Evolutionary conservation across 108 stramenopile species (phyloP).

Genomic region (Fragilaria crotonensis): DNA sequence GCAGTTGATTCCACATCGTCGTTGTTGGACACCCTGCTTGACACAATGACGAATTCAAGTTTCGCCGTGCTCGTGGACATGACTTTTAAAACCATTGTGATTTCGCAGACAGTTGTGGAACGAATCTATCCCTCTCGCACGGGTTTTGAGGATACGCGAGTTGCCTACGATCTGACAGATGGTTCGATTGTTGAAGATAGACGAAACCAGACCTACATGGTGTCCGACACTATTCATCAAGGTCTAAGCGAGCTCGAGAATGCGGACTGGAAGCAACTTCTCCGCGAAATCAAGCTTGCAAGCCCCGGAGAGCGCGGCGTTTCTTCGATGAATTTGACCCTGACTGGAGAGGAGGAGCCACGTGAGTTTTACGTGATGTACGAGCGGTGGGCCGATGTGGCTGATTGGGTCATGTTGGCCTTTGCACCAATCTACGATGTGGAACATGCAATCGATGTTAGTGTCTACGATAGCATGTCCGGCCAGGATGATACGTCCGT

Average conservation of each 20-base stretch:
- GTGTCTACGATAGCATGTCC: background rate
- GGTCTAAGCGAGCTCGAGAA: slow-evolving; percentile 12
- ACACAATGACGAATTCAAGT: slow-evolving; percentile 7
- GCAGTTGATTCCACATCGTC: slow-evolving; percentile 6
- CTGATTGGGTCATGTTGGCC: slow-evolving; percentile 15
- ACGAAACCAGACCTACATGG: slow-evolving; percentile 19
- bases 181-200: slow-evolving; percentile 17
- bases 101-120: slow-evolving; percentile 17
- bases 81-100: slow-evolving; percentile 7
- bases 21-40: slow-evolving; percentile 12
- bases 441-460: background rate
- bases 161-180: slow-evolving; percentile 1
- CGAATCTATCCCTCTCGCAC: slow-evolving; percentile 9
- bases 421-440: slow-evolving; percentile 5
- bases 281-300: background rate
- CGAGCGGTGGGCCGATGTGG: slow-evolving; percentile 18
- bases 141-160: slow-evolving; percentile 12
- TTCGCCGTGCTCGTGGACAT: slow-evolving; percentile 14
- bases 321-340: slow-evolving; percentile 8
- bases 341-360: slow-evolving; percentile 5
- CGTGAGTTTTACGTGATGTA: slow-evolving; percentile 17
- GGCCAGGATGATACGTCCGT: background rate
- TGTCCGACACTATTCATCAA: slow-evolving; percentile 19
- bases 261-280: slow-evolving; percentile 13
- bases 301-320: slow-evolving; percentile 10